Evolutionary conservation across 2,329 filamentous ascomycete species (phyloP).

Genomic region (Hypoxylon sp.): DNA sequence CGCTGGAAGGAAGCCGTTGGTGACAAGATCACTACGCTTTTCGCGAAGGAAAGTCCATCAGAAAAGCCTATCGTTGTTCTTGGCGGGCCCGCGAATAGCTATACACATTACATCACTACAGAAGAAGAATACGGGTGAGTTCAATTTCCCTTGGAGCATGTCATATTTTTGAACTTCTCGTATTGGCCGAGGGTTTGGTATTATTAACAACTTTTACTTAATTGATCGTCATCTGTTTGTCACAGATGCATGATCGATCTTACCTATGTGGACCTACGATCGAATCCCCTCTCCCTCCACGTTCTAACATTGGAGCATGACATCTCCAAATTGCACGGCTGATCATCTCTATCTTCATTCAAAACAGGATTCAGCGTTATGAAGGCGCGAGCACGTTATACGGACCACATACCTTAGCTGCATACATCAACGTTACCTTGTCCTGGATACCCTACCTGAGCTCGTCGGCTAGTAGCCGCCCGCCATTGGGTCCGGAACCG

Average conservation of each 20-base stretch:
- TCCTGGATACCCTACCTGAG: constrained; percentile 75
- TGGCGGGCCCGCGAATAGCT: constrained; percentile 90
- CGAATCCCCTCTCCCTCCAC: background rate
- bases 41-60: constrained; percentile 59
- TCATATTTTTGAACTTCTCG: constrained; percentile 6
- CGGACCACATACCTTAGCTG: constrained; percentile 84
- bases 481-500: constrained; percentile 67
- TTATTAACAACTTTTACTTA: background rate
- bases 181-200: background rate
- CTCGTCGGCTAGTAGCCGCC: constrained; percentile 55
- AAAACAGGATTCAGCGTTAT: constrained; percentile 78
- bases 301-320: constrained; percentile 20
- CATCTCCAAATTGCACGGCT: background rate
- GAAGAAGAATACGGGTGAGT: constrained; percentile 78
- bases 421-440: constrained; percentile 84
- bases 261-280: constrained; percentile 3
- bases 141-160: background rate
- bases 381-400: constrained; percentile 92
- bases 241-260: constrained; percentile 11
- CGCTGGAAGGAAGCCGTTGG: constrained; percentile 82
- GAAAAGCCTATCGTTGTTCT: constrained; percentile 77
- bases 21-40: constrained; percentile 60
- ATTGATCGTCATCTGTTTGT: constrained; percentile 18
- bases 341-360: constrained; percentile 35
- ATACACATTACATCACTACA: constrained; percentile 85